These are phyloP conservation scores for Fusarium robinianum DNA, from an alignment of 2,329 filamentous ascomycete genomes.

Conservation along the genomic window DNA sequence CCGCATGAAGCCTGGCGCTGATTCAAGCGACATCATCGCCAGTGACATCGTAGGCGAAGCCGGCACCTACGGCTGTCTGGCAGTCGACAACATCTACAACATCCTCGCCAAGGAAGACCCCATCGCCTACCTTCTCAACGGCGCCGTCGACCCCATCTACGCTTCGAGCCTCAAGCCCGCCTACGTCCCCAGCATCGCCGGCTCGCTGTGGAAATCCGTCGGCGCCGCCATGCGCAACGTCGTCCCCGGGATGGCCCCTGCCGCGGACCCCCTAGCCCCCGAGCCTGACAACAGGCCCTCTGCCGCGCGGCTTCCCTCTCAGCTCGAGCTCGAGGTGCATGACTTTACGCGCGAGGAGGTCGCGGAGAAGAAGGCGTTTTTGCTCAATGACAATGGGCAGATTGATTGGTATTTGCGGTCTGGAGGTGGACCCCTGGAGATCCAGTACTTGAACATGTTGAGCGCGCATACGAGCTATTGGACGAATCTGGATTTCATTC, in stretches of 20 bases:
- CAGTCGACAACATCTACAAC: slow-evolving; percentile 97
- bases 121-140: slow-evolving; percentile 91
- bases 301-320: slow-evolving; percentile 59
- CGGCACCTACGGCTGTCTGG: slow-evolving; percentile 85
- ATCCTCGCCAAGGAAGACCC: slow-evolving; percentile 73
- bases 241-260: slow-evolving; percentile 56
- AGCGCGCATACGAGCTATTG: slow-evolving; percentile 96
- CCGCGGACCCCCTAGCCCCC: slow-evolving; percentile 37
- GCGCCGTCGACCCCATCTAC: slow-evolving; percentile 82
- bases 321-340: slow-evolving; percentile 92
- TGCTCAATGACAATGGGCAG: slow-evolving; percentile 96
- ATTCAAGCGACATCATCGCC: slow-evolving; percentile 62
- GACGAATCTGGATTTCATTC: slow-evolving; percentile 83
- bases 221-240: slow-evolving; percentile 65
- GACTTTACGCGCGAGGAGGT: slow-evolving; percentile 92
- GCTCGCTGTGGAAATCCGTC: slow-evolving; percentile 67
- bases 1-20: slow-evolving; percentile 74
- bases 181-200: slow-evolving; percentile 74
- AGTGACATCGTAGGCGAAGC: slow-evolving; percentile 72
- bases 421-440: slow-evolving; percentile 84
- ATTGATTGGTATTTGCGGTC: slow-evolving; percentile 88
- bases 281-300: slow-evolving; percentile 44
- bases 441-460: slow-evolving; percentile 97
- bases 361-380: slow-evolving; percentile 82
- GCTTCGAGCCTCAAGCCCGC: slow-evolving; percentile 76